These are phyloP conservation scores for Emergomyces pasteurianus DNA, from an alignment of 2,329 filamentous ascomycete genomes.

Conservation along the genomic window DNA sequence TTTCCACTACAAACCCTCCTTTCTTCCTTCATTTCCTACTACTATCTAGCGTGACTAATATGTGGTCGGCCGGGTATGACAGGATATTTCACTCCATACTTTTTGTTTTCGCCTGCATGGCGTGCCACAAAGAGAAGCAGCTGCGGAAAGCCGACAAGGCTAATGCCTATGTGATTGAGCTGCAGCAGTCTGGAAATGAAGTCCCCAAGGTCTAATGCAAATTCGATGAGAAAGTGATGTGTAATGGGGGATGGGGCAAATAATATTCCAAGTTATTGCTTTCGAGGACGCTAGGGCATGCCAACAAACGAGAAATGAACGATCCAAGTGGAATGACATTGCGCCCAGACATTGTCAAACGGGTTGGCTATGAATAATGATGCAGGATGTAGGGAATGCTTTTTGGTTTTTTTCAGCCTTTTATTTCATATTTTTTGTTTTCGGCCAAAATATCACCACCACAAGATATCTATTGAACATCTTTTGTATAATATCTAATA, in stretches of 20 bases:
- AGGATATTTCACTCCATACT: not conserved
- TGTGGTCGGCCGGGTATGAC: not conserved
- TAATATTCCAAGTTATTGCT: not conserved
- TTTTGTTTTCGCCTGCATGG: not conserved
- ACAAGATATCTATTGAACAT: not conserved
- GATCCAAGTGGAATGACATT: not conserved
- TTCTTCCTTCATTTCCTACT: not conserved
- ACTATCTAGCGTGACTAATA: not conserved
- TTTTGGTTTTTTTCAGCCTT: not conserved
- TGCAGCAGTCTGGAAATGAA: not conserved
- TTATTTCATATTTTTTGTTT: not conserved
- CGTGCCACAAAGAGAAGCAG: not conserved
- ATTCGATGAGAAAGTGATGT: not conserved
- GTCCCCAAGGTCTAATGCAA: not conserved
- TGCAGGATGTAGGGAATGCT: not conserved
- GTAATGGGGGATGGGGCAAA: not conserved
- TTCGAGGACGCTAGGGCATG: not conserved
- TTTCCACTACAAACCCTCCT: not conserved
- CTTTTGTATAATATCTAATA: not conserved
- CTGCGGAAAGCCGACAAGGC: not conserved
- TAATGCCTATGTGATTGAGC: not conserved
- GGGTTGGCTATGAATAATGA: not conserved
- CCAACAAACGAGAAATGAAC: not conserved
- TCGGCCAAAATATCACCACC: not conserved
- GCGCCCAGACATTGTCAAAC: not conserved